phyloP scores from a whole-genome alignment of 2,329 filamentous ascomycete genomes.

The Dichotomopilus funicola region DNA sequence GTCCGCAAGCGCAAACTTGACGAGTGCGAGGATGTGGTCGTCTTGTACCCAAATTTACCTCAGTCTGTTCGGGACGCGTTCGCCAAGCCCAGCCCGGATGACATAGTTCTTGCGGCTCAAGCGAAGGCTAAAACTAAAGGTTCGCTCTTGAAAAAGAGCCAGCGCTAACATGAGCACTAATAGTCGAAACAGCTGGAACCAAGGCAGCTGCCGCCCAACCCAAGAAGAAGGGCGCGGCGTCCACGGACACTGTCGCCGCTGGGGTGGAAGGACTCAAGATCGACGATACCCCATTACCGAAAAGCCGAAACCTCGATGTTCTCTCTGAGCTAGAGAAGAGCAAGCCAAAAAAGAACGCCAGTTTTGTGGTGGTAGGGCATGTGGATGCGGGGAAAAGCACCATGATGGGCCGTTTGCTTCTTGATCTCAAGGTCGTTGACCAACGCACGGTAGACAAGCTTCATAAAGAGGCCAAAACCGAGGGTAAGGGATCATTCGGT shows the following conservation, averaged over 20 bases:
- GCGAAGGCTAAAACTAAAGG: constrained; percentile 85
- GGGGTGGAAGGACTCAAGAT: constrained; percentile 36
- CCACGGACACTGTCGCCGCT: constrained; percentile 31
- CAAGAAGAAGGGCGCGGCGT: constrained; percentile 35
- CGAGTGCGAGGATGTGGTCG: constrained; percentile 22
- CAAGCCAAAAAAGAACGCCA: constrained; percentile 71
- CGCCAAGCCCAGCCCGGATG: constrained; percentile 82
- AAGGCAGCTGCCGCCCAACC: constrained; percentile 32
- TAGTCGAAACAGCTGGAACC: constrained; percentile 44
- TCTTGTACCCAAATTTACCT: constrained; percentile 43
- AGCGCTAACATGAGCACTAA: constrained; percentile 47
- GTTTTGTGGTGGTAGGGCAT: constrained; percentile 92
- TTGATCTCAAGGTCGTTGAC: constrained; percentile 83
- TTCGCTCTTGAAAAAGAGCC: constrained; percentile 55
- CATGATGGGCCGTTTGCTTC: constrained; percentile 87
- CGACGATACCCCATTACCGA: constrained; percentile 49
- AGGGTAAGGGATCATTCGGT: constrained; percentile 93
- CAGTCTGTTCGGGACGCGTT: constrained; percentile 58
- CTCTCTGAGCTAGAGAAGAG: constrained; percentile 71
- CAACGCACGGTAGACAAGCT: constrained; percentile 85
- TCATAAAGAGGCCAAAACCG: constrained; percentile 77
- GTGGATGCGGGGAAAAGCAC: constrained; percentile 98
- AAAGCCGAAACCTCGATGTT: constrained; percentile 78
- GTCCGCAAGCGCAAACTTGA: constrained; percentile 21
- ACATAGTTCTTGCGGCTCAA: constrained; percentile 80